Evolutionary conservation across 2,329 filamentous ascomycete genomes (phyloP).

Genomic region (Stemphylium vesicarium): DNA sequence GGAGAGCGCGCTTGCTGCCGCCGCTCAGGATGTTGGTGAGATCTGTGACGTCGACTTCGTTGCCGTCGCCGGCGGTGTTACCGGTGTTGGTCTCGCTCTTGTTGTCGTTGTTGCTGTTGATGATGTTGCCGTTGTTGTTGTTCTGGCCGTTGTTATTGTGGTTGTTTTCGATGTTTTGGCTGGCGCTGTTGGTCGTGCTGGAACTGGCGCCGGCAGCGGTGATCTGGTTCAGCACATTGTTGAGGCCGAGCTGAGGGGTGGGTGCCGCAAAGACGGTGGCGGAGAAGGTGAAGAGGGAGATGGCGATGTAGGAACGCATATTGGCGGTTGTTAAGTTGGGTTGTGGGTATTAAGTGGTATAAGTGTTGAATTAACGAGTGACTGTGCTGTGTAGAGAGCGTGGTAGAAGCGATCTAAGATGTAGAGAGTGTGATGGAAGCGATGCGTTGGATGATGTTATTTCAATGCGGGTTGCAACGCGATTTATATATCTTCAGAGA

Average conservation of each 20-base stretch:
- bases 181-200: no score
- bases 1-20: no score
- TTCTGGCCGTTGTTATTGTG: no score
- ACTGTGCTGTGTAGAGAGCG: neutral
- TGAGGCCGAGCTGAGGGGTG: constrained; percentile 12
- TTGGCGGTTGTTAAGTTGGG: constrained; percentile 1
- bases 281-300: constrained; percentile 23
- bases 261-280: constrained; percentile 27
- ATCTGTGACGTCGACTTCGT: constrained; percentile 15
- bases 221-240: constrained; percentile 15
- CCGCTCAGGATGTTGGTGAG: constrained; percentile 1
- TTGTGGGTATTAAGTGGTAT: neutral
- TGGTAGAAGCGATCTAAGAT: no score
- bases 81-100: neutral
- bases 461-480: neutral
- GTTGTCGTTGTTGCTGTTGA: constrained; percentile 16
- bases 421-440: constrained; percentile 1
- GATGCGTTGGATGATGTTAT: constrained; percentile 9
- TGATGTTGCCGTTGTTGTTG: no score
- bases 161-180: no score
- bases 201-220: constrained; percentile 6
- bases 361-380: neutral
- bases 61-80: constrained; percentile 11
- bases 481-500: constrained; percentile 1
- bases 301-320: constrained; percentile 21